Conservation (phyloP, 2,329 filamentous ascomycete species). For the Rhexocercosporidium sp. region DNA sequence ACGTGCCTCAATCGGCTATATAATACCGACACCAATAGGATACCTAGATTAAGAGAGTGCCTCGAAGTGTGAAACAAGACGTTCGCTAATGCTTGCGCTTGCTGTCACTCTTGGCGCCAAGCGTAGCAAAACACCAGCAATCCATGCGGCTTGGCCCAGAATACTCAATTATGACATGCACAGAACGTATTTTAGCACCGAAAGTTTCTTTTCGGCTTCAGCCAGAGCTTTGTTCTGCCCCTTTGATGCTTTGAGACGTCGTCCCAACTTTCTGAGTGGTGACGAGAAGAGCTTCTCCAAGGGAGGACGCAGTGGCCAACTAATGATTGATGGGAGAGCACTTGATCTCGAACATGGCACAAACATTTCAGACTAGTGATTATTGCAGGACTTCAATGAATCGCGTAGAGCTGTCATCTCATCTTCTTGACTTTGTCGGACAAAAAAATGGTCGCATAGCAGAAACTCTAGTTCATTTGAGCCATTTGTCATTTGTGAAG, state of each 20-base stretch:
- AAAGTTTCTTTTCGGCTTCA: not conserved
- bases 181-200: not conserved
- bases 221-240: constrained; percentile 4
- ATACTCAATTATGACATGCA: not conserved
- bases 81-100: no score
- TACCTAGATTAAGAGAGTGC: no score
- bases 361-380: not conserved
- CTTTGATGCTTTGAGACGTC: not conserved
- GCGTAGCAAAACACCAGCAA: not conserved
- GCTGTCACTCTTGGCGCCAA: constrained; percentile 15
- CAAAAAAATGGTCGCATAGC: not conserved
- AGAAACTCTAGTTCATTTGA: not conserved
- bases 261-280: not conserved
- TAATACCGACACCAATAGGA: no score
- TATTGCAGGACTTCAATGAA: not conserved
- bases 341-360: not conserved
- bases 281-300: not conserved
- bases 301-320: not conserved
- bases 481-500: not conserved
- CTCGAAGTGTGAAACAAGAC: constrained; percentile 9
- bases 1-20: no score
- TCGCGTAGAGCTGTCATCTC: not conserved
- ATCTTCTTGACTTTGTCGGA: not conserved
- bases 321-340: not conserved
- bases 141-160: constrained; percentile 2